These are phyloP conservation scores for Arthrocladium fulminans DNA, from an alignment of 2,329 filamentous ascomycete species.

Conservation along the genomic window DNA sequence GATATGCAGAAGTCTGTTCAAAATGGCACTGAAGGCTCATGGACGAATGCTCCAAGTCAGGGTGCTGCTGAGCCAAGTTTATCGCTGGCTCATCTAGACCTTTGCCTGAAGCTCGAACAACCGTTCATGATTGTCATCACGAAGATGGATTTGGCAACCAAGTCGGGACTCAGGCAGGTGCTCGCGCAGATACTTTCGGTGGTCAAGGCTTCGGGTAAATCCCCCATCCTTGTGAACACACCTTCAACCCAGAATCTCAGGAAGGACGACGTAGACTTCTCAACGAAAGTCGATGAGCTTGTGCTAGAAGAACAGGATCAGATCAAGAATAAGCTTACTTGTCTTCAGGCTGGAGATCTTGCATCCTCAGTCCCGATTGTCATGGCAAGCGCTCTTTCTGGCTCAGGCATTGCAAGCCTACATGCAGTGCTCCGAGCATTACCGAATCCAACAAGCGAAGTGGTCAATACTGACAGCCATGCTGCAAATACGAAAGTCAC, in stretches of 20 bases:
- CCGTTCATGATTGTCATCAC: slow-evolving; percentile 78
- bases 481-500: slow-evolving; percentile 30
- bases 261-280: slow-evolving; percentile 13
- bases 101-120: slow-evolving; percentile 72
- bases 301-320: slow-evolving; percentile 45
- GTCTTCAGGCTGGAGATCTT: slow-evolving; percentile 31
- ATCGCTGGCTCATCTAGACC: slow-evolving; percentile 68
- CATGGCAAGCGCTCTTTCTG: slow-evolving; percentile 77
- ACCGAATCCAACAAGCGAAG: slow-evolving; percentile 34
- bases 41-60: slow-evolving; percentile 45
- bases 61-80: slow-evolving; percentile 52
- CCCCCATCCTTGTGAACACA: slow-evolving; percentile 58
- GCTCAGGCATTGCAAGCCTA: slow-evolving; percentile 68
- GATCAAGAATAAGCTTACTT: slow-evolving; percentile 47
- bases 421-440: slow-evolving; percentile 73
- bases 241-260: slow-evolving; percentile 2
- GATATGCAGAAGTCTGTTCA: slow-evolving; percentile 36
- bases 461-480: not conserved
- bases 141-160: slow-evolving; percentile 80
- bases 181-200: slow-evolving; percentile 65
- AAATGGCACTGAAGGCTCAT: slow-evolving; percentile 35
- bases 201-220: slow-evolving; percentile 65
- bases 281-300: slow-evolving; percentile 8
- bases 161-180: slow-evolving; percentile 57
- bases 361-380: slow-evolving; percentile 64